Conservation (phyloP, 768 basidiomycete species). For the Suillus tomentosus region DNA sequence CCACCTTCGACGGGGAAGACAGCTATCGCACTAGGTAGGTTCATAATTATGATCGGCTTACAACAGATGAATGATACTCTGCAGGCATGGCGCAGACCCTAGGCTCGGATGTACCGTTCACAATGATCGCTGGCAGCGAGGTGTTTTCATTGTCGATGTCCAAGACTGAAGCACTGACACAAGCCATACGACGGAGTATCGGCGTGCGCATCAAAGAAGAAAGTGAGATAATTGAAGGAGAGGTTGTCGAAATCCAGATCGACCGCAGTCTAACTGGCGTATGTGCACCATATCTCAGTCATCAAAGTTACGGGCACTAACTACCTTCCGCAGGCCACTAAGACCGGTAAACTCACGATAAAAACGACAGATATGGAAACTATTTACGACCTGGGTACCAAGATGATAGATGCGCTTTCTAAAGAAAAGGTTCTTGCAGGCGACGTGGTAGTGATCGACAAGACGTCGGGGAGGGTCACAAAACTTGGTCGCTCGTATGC, state of each 20-base stretch:
- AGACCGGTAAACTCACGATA: conserved; percentile 95
- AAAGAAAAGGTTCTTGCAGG: conserved; percentile 97
- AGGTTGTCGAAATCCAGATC: conserved; percentile 98
- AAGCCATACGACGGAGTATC: conserved; percentile 94
- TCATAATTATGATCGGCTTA: not conserved
- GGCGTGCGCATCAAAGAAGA: conserved; percentile 98
- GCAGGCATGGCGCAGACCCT: conserved; percentile 95
- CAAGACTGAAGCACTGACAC: conserved; percentile 97
- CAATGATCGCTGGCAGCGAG: conserved; percentile 96
- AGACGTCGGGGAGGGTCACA: conserved; percentile 93
- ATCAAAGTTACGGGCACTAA: not conserved
- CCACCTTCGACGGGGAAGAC: conserved; percentile 98
- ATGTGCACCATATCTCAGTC: conserved; percentile 22
- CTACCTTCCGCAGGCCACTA: conserved; percentile 72
- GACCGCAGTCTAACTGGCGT: conserved; percentile 97
- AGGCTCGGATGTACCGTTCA: conserved; percentile 94
- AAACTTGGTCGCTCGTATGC: conserved; percentile 97
- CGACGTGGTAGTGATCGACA: conserved; percentile 96
- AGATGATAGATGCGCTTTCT: conserved; percentile 97
- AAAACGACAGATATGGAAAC: conserved; percentile 99
- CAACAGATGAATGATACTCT: not conserved
- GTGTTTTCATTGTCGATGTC: conserved; percentile 98
- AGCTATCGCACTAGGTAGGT: conserved; percentile 91
- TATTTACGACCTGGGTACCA: conserved; percentile 95
- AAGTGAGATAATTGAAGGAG: conserved; percentile 95